Percentiles rank a stretch among this genome's conserved stretches.
Evolutionary conservation across 1,139 yeast genomes (phyloP).

Genomic region (Blastobotrys persicus): DNA sequence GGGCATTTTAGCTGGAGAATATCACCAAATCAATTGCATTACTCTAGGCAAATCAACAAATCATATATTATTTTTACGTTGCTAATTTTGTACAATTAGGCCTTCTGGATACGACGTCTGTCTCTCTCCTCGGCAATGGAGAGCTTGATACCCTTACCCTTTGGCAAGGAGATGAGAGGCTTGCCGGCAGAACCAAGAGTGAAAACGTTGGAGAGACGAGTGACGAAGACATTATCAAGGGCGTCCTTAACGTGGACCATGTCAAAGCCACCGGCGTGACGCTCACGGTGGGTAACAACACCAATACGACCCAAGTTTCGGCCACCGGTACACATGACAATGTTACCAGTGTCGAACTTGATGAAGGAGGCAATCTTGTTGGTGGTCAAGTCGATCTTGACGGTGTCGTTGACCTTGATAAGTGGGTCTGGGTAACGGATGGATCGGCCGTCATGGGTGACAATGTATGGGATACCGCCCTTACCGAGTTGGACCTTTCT

Average conservation of each 20-base stretch:
- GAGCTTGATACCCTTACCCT: conserved; percentile 99
- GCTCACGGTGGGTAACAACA: conserved; percentile 96
- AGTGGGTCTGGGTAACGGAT: conserved; percentile 98
- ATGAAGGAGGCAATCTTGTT: conserved; percentile 91
- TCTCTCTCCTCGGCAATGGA: conserved; percentile 99
- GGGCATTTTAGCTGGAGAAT: conserved; percentile 1
- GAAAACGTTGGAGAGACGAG: conserved; percentile 96
- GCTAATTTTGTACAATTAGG: conserved; percentile 30
- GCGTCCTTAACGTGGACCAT: conserved; percentile 98
- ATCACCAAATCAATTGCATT: conserved; percentile 1
- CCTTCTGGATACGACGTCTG: conserved; percentile 55
- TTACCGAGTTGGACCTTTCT: conserved; percentile 97
- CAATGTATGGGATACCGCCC: conserved; percentile 97
- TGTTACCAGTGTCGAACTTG: conserved; percentile 93
- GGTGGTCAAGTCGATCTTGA: conserved; percentile 91
- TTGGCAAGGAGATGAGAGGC: conserved; percentile 97
- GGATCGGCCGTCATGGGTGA: conserved; percentile 99
- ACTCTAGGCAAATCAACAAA: too few relatives aligned
- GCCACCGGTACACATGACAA: conserved; percentile 98
- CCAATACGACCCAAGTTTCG: conserved; percentile 99
- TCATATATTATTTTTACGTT: conserved; percentile 4
- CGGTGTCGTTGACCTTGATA: conserved; percentile 95
- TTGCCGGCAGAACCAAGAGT: conserved; percentile 97
- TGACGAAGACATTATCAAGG: conserved; percentile 95
- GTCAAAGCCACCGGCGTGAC: conserved; percentile 99